phyloP scores from a whole-genome alignment of 306 rosid species.

The Luffa aegyptiaca region DNA sequence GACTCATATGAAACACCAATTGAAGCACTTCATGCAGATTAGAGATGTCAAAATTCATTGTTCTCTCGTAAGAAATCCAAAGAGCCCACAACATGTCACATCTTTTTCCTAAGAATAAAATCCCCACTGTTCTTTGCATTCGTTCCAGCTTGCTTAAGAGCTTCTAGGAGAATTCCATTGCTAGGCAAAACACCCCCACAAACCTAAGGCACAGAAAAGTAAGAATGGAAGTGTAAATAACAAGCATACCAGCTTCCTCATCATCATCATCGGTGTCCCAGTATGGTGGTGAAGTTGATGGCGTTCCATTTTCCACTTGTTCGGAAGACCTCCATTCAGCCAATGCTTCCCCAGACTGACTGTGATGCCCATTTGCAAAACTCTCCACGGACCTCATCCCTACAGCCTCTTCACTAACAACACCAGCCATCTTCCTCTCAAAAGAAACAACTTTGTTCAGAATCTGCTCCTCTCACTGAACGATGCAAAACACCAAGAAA shows the following conservation, averaged over 20 bases:
- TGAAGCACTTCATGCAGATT: not conserved
- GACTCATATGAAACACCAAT: not conserved
- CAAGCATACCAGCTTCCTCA: slow-evolving; percentile 50
- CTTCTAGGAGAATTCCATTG: not conserved
- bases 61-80: not conserved
- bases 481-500: not conserved
- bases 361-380: slow-evolving; percentile 61
- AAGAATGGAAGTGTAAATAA: not conserved
- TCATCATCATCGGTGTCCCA: slow-evolving; percentile 95
- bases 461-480: slow-evolving; percentile 29
- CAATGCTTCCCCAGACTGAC: slow-evolving; percentile 80
- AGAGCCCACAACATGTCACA: not conserved
- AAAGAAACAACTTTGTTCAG: slow-evolving; percentile 23
- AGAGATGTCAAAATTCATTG: not conserved
- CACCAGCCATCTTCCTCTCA: slow-evolving; percentile 74
- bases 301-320: slow-evolving; percentile 93
- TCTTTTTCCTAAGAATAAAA: not conserved
- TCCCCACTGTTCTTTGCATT: not conserved
- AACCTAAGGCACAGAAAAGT: not conserved
- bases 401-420: slow-evolving; percentile 63
- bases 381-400: slow-evolving; percentile 66
- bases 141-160: not conserved
- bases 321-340: slow-evolving; percentile 97
- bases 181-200: not conserved
- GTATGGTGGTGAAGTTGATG: slow-evolving; percentile 90